Evolutionary conservation across 106 monocot species (phyloP).

Genomic region (Apostasia shenzhenica): DNA sequence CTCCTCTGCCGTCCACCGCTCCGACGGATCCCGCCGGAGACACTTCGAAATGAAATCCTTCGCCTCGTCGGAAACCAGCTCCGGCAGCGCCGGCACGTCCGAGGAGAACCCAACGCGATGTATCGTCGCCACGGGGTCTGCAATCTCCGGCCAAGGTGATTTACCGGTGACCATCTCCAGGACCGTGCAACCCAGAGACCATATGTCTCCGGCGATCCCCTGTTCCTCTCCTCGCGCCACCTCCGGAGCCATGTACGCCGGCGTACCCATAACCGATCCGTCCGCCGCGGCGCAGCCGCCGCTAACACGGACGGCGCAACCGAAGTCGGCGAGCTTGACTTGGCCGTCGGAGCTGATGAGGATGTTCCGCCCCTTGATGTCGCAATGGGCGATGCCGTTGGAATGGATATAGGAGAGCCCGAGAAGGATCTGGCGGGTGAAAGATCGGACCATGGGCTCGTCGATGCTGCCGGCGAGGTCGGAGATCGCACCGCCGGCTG

Average conservation of each 20-base stretch:
- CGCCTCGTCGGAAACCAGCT: background rate
- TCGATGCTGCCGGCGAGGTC: constrained; percentile 6
- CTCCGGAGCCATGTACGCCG: background rate
- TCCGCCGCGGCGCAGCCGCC: too few species aligned
- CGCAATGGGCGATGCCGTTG: too few species aligned
- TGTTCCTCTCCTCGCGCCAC: too few species aligned
- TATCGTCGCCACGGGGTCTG: too few species aligned
- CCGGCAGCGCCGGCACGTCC: background rate
- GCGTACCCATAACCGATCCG: background rate
- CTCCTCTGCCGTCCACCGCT: background rate
- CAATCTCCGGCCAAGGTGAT: too few species aligned
- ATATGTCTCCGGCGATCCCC: too few species aligned
- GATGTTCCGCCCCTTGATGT: too few species aligned
- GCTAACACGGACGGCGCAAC: background rate
- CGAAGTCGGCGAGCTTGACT: background rate
- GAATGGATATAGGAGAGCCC: too few species aligned
- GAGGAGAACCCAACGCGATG: background rate
- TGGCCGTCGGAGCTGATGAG: too few species aligned
- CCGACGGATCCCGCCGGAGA: constrained; percentile 1
- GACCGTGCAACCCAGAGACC: background rate
- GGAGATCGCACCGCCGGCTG: background rate
- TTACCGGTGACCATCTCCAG: too few species aligned
- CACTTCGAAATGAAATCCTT: constrained; percentile 6
- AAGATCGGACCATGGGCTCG: too few species aligned
- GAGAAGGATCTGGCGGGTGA: too few species aligned